Evolutionary conservation across 1,139 yeast genomes (phyloP), one percentile per base, ranked within the genome.

Genomic region (Lodderomyces beijingensis): DNA sequence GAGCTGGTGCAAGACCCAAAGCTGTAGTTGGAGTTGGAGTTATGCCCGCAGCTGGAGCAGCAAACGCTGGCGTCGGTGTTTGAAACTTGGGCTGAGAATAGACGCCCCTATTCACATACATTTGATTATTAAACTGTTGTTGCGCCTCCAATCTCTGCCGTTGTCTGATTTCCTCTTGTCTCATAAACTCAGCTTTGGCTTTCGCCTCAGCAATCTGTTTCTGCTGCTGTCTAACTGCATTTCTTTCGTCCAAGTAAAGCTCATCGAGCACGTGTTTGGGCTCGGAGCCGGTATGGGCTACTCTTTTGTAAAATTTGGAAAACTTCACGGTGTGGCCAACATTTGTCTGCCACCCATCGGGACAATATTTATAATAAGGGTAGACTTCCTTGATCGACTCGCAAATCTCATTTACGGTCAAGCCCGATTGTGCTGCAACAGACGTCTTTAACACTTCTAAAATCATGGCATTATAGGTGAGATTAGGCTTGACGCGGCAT

Each of bases 321-420:
- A 87, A 67, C 16, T 89, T 82, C 27, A 91, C 67, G 48, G 87
- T 88, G 59, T 91, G 98, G 30, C 93, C 74, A 11, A 91, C 94
- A 1, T 94, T 77, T 50, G 86, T 81, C 59, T 91, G 98, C 99
- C 99, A 91, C 2, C 97, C 97, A 55, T 88, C 95, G 1, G 94
- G 88, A 50, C 96, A 88, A 58, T 86, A 91, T 50, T 81, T 76
- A 58, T 86, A 91, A 57, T 85, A 91, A 2, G 97, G 98, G 55
- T 84, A 89, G 8, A 83, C 60, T 26, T 86, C 95, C 51, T 84
- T 84, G 33, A 91, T 86, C 2, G 88, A 86, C 35, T 83, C 85
- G 53, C 86, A 82, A 28, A 91, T 86, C 44, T 88, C 96, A 9
- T 86, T 77, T 31, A 91, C 61, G 1, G 95, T 82, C 73, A 87